Evolutionary conservation across 2,329 filamentous ascomycete species (phyloP).

Genomic region (Didymella segeticola): DNA sequence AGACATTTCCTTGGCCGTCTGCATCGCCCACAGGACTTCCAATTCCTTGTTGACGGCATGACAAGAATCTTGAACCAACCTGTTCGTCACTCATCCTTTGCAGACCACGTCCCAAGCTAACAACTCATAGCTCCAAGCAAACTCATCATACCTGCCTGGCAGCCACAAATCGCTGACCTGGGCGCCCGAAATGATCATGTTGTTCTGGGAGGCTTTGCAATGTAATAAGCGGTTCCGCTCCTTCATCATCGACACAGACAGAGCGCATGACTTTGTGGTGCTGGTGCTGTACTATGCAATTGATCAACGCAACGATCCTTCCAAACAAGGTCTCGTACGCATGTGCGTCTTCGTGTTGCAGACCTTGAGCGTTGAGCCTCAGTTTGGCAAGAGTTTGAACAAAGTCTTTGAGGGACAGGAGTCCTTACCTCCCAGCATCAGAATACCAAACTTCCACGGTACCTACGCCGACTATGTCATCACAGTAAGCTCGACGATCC

Average conservation of each 20-base stretch:
- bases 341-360: constrained; percentile 99
- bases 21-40: constrained; percentile 94
- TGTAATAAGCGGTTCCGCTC: constrained; percentile 97
- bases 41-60: constrained; percentile 96
- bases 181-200: constrained; percentile 93
- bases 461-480: constrained; percentile 94
- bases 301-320: constrained; percentile 82
- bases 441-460: constrained; percentile 83
- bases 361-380: constrained; percentile 89
- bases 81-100: constrained; percentile 44
- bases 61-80: constrained; percentile 90
- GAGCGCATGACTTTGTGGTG: constrained; percentile 91
- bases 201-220: constrained; percentile 97
- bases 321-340: constrained; percentile 89
- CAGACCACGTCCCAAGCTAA: constrained; percentile 26
- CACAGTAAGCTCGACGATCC: constrained; percentile 64
- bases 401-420: constrained; percentile 88
- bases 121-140: constrained; percentile 72
- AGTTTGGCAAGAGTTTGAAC: constrained; percentile 89
- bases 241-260: constrained; percentile 95
- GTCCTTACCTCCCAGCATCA: constrained; percentile 79
- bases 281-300: constrained; percentile 91
- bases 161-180: constrained; percentile 81
- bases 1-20: constrained; percentile 89
- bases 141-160: constrained; percentile 85